Base-by-base conservation (phyloP, 768 basidiomycete genomes). In the Collybia mongolica region DNA sequence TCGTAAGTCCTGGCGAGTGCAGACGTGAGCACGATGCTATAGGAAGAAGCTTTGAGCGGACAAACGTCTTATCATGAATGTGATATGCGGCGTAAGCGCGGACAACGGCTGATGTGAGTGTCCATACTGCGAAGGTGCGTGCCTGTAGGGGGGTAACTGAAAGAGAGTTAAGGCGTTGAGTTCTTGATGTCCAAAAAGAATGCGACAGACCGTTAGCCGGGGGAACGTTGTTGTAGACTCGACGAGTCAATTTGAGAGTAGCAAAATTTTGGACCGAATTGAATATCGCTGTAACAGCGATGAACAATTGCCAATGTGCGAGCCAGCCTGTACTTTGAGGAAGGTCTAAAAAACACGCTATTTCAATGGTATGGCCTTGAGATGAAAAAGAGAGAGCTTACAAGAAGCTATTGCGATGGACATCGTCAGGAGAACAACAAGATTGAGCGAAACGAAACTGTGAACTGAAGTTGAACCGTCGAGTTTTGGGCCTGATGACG, bases 41-140 rank as follows among this genome's bases (percentile, higher is more conserved):
- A 20, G 46, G 28, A 59, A 5, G 39, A 32, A 14, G 18, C 42
- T 52, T 35, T 35, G 22, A 24, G 7, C 45, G 38, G 9, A 72
- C 85, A 56, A 63, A 95, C 96, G 77, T 72, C 70, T 91, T 91
- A 62, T 83, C 76, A 51, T 84, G 72, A 57, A 98, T 89, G 64
- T 98, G 76, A 69, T 94, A 98, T 5, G 96, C 93, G 9, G 93
- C 90, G 59, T 94, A 94, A 42, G 77, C 72, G 29, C 96, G 84
- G 43, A 98, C 83, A 40, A 88, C 71, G 19, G 90, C 91, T 6
- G 92, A 83, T 4, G 88, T 86, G 44, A 96, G 66, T 0, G 95
- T 98, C 96, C 96, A 99, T 1, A 83, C 77, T 1, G 81, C 95
- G 64, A 97, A 97, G 4, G 93, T 90, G 40, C 96, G 81, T 32